Evolutionary conservation across 257 asterid species (phyloP).

Genomic region (Scutellaria baicalensis): DNA sequence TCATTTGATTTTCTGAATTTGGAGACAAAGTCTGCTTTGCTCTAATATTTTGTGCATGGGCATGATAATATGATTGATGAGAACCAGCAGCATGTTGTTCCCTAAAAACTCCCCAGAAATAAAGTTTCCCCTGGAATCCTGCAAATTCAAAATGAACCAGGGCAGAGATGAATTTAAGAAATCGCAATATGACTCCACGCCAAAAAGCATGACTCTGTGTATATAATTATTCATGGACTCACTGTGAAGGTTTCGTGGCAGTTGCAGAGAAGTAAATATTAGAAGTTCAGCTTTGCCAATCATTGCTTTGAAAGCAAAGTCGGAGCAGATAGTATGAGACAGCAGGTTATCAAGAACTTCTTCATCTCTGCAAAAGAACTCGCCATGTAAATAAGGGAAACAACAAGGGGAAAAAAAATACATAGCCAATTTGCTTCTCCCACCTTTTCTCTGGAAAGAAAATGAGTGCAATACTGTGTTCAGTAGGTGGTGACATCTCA

Average conservation of each 20-base stretch:
- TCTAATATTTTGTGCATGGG: constrained; percentile 13
- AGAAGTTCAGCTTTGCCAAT: constrained; percentile 40
- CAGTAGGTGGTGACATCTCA: constrained; percentile 30
- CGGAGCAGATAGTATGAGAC: constrained; percentile 22
- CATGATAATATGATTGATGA: constrained; percentile 20
- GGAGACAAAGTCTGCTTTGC: constrained; percentile 19
- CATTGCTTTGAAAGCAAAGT: constrained; percentile 36
- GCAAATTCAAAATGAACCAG: constrained; percentile 15
- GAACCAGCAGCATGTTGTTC: constrained; percentile 20
- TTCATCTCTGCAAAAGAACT: constrained; percentile 34
- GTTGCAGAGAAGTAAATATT: constrained; percentile 42
- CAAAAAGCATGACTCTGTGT: neutral
- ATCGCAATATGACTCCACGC: neutral
- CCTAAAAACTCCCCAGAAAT: constrained; percentile 55
- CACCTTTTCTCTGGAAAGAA: constrained; percentile 39
- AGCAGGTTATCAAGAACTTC: constrained; percentile 35
- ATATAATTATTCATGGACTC: constrained; percentile 15
- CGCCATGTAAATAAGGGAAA: neutral
- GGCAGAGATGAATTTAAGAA: neutral
- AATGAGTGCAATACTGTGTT: constrained; percentile 27
- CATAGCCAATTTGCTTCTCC: neutral
- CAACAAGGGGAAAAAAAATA: neutral
- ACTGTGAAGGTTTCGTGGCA: constrained; percentile 46
- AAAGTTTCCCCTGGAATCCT: constrained; percentile 49
- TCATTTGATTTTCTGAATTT: constrained; percentile 21